A percentile compares a stretch with the other conserved stretches of the same genome.
Conservation (phyloP, 345 rosid species). For the Mallotus nudiflorus region DNA sequence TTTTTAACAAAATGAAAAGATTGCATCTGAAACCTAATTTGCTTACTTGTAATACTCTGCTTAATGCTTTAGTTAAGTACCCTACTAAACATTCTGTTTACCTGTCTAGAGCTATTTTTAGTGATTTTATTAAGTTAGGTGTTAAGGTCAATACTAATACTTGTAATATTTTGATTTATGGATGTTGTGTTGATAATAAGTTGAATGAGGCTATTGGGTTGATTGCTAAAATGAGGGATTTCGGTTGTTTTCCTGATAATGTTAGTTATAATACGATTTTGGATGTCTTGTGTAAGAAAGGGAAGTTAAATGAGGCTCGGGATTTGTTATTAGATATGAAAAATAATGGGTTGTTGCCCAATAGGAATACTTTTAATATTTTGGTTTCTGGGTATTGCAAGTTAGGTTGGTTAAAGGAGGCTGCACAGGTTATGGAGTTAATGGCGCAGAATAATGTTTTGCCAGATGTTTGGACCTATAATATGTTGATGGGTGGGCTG, state of each 20-base stretch:
- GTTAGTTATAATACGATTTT: conserved; percentile 71
- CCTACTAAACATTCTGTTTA: conserved; percentile 56
- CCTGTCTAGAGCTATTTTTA: conserved; percentile 52
- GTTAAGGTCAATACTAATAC: conserved; percentile 48
- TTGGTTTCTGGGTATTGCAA: conserved; percentile 73
- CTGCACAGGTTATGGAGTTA: conserved; percentile 57
- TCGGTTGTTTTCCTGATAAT: conserved; percentile 57
- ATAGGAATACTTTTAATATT: conserved; percentile 57
- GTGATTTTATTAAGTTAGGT: conserved; percentile 49
- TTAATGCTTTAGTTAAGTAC: conserved; percentile 62
- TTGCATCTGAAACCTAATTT: conserved; percentile 53
- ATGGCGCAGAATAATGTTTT: conserved; percentile 56
- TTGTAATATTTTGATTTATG: conserved; percentile 68
- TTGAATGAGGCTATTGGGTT: conserved; percentile 48
- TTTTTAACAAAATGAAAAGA: conserved; percentile 67
- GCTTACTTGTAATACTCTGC: conserved; percentile 68
- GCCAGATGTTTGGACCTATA: conserved; percentile 71
- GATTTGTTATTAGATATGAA: conserved; percentile 69
- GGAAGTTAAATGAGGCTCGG: conserved; percentile 66
- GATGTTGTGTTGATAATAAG: conserved; percentile 67
- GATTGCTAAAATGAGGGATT: conserved; percentile 56
- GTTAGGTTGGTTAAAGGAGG: conserved; percentile 74
- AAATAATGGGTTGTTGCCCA: conserved; percentile 54
- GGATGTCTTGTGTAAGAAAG: conserved; percentile 69
- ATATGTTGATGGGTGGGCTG: conserved; percentile 61